Base-by-base conservation (phyloP, 805 yeast genomes). In the Yarrowia sp. region DNA sequence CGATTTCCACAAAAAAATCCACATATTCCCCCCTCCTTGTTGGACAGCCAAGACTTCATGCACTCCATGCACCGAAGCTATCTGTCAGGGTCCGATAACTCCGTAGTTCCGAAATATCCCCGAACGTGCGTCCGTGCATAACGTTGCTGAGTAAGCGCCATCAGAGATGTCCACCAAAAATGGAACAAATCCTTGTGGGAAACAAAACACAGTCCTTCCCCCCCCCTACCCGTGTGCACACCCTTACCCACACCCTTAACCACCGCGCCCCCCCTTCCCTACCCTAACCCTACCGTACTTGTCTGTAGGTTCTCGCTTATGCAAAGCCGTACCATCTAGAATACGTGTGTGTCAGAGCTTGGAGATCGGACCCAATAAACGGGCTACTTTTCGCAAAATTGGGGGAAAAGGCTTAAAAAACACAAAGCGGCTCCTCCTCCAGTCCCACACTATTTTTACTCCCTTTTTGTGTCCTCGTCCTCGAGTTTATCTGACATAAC, bases 311-410 rank as follows among this genome's bases (percentile, higher is more conserved):
- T 52, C 43, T 53, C 60, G 60, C 46, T 55, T 24, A 55, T 55
- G 61, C 61, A 55, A 55, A 55, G 61, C 61, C 61, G 61, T 55
- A 55, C 61, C 61, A 15, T 55, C 44, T 55, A 39, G 61, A 55
- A 55, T 55, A 55, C 61, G 61, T 55, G 33, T 34, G 60, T 55
- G 38, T 40, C 42, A 50, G 56, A 50, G 56, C 39, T 49, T 33
- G 55, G 30, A 19, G 56, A 34, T 34, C 30, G 42, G 36, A 50
- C 30, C 30, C 24, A 43, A 43, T 9, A 17, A 43, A 19, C 38
- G 10, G 38, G 38, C n/a, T n/a, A n/a, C n/a, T 36, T 36, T 36
- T 36, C 38, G 10, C 30, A 24, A 24, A 24, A 24, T 24, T 4
- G 30, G 30, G 30, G 30, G 6, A 24, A 24, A 24, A 24, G 30